Percentiles rank a stretch among this genome's conserved stretches.
These are phyloP conservation scores for Phoenix dactylifera DNA, from an alignment of 176 grass and related monocot species.

Conservation along the genomic window DNA sequence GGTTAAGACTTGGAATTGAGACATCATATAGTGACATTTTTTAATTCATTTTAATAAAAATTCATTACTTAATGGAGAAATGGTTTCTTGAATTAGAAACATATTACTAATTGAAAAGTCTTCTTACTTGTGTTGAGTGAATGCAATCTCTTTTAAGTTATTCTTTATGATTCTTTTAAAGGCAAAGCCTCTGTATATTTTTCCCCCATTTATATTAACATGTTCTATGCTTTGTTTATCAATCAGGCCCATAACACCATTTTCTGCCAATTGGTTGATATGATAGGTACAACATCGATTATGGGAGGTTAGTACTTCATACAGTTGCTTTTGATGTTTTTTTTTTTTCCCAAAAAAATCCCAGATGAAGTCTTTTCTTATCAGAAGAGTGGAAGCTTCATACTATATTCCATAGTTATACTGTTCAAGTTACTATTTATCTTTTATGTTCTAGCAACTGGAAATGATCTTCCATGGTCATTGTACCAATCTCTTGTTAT, in stretches of 20 bases:
- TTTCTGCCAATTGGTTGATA: slow-evolving; percentile 7
- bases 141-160: background rate
- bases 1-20: no score
- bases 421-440: no score
- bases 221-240: background rate
- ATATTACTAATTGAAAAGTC: no score
- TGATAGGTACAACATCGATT: slow-evolving; percentile 20
- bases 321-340: background rate
- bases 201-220: background rate
- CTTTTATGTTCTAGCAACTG: no score
- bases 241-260: slow-evolving; percentile 10
- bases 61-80: no score
- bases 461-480: no score
- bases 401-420: no score
- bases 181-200: background rate
- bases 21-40: no score
- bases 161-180: background rate
- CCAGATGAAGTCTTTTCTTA: background rate
- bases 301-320: slow-evolving; percentile 16
- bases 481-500: no score
- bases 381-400: no score
- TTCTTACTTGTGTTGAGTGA: background rate
- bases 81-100: no score
- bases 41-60: no score
- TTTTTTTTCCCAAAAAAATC: background rate